Evolutionary conservation across 1,139 yeast genomes (phyloP).

Genomic region (Candida sp.): DNA sequence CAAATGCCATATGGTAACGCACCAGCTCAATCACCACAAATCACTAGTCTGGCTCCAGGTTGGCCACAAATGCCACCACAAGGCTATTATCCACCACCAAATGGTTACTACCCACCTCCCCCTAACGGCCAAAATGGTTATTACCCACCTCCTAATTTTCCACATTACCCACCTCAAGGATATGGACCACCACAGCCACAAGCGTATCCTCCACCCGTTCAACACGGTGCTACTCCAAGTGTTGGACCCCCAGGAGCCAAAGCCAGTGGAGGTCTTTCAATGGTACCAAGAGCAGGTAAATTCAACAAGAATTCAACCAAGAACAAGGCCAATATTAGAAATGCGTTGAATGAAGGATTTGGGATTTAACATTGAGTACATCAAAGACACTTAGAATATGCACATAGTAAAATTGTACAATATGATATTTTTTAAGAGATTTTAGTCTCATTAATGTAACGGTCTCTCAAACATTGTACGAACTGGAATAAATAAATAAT

Average conservation of each 20-base stretch:
- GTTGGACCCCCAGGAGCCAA: background rate
- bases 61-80: slow-evolving; percentile 8
- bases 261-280: slow-evolving; percentile 12
- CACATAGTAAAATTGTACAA: too few species aligned
- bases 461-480: too few species aligned
- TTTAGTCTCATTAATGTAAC: too few species aligned
- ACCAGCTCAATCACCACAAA: too few species aligned
- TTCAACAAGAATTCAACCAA: slow-evolving; percentile 31
- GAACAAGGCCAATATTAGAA: slow-evolving; percentile 39
- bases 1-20: too few species aligned
- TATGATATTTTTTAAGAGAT: too few species aligned
- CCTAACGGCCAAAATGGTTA: background rate
- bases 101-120: slow-evolving; percentile 10
- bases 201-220: slow-evolving; percentile 8
- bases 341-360: slow-evolving; percentile 41
- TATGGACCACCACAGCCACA: slow-evolving; percentile 10
- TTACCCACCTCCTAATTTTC: background rate
- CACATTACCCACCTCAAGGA: slow-evolving; percentile 11
- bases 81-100: slow-evolving; percentile 8
- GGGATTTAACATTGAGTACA: too few species aligned
- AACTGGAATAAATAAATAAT: too few species aligned
- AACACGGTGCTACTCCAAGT: background rate
- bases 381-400: too few species aligned
- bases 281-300: slow-evolving; percentile 36
- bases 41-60: slow-evolving; percentile 1